Conservation (phyloP, 768 basidiomycete species). For the Phylloporus sp. region DNA sequence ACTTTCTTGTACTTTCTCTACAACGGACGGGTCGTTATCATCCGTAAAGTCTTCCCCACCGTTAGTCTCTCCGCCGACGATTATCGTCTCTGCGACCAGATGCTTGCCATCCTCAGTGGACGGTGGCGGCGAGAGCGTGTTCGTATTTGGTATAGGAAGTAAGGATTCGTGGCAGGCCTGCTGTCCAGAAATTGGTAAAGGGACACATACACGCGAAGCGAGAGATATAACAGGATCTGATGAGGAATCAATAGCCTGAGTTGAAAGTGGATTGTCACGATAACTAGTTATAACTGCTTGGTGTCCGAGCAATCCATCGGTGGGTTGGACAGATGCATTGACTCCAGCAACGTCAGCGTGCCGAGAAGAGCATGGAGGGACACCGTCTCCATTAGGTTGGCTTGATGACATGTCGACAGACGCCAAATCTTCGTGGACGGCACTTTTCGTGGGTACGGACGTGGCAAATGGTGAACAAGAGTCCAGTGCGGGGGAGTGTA, state of each 20-base stretch:
- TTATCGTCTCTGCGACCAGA: background rate
- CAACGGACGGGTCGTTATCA: background rate
- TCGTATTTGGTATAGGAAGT: conserved; percentile 3
- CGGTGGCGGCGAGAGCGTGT: conserved; percentile 16
- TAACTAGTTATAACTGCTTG: background rate
- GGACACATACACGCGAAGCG: conserved; percentile 14
- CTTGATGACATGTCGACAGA: background rate
- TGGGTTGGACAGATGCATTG: background rate
- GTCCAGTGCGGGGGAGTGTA: conserved; percentile 40
- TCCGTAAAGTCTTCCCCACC: background rate
- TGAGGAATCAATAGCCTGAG: conserved; percentile 5
- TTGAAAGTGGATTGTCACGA: background rate
- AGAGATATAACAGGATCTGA: background rate
- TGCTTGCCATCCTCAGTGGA: conserved; percentile 22
- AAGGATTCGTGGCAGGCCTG: conserved; percentile 31
- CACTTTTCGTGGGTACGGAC: conserved; percentile 1
- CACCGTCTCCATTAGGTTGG: conserved; percentile 17
- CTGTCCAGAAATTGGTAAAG: conserved; percentile 37
- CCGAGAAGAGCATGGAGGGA: conserved; percentile 21
- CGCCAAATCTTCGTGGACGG: background rate
- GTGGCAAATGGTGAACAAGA: conserved; percentile 33
- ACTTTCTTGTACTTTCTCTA: conserved; percentile 13
- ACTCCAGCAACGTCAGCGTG: conserved; percentile 5
- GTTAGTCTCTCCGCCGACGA: background rate
- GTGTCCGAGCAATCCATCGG: conserved; percentile 3